phyloP scores from a whole-genome alignment of 179 eudicot species.

The Pouteria campechiana region DNA sequence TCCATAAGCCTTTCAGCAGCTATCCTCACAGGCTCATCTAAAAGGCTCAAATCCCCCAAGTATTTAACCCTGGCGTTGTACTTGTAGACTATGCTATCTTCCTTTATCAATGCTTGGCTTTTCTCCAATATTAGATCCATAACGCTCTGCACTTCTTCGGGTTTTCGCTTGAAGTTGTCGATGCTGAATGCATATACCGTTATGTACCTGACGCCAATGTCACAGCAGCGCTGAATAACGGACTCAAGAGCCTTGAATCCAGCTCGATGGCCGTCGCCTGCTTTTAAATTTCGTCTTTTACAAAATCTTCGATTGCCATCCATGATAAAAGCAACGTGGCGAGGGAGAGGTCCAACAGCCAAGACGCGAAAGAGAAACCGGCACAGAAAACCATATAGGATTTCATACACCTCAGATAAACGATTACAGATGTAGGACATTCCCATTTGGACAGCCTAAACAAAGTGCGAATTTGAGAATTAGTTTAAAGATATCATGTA shows the following conservation, averaged over 20 bases:
- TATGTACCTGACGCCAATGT: conserved; percentile 37
- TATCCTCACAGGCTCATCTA: conserved; percentile 26
- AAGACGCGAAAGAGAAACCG: conserved; percentile 25
- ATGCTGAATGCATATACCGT: conserved; percentile 58
- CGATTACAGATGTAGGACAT: no score
- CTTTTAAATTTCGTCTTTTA: conserved; percentile 24
- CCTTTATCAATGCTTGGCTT: conserved; percentile 42
- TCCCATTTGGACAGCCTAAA: no score
- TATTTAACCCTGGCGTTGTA: conserved; percentile 44
- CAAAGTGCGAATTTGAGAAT: no score
- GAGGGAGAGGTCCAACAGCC: conserved; percentile 53
- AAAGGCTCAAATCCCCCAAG: conserved; percentile 39
- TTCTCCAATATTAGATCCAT: conserved; percentile 65
- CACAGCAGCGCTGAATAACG: conserved; percentile 50
- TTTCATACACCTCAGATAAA: no score
- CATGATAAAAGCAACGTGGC: conserved; percentile 59
- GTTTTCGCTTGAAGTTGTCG: conserved; percentile 54
- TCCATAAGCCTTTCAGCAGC: conserved; percentile 40
- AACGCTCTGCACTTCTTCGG: conserved; percentile 45
- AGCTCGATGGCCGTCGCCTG: conserved; percentile 40
- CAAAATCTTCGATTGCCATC: conserved; percentile 76
- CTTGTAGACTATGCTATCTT: conserved; percentile 29
- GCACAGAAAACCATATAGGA: conserved; percentile 13
- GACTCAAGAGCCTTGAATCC: conserved; percentile 47
- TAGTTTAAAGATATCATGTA: no score